Percentiles rank a stretch among this genome's conserved stretches.
Conservation (phyloP, 2,329 filamentous ascomycete genomes). For the Fusarium sp. region DNA sequence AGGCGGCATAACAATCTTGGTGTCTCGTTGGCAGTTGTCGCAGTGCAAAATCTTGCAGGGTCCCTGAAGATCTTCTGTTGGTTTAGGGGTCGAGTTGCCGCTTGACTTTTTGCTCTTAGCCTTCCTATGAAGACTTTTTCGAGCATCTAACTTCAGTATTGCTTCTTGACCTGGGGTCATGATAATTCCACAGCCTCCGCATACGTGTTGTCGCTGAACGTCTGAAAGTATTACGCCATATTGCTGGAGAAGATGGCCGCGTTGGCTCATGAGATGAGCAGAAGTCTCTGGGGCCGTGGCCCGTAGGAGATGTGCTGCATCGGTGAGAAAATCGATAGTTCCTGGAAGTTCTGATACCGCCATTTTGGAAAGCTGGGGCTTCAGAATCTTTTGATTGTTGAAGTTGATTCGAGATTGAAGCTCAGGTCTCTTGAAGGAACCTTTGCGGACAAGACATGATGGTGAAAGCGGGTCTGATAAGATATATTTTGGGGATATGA, state of each 20-base stretch:
- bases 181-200: constrained; percentile 69
- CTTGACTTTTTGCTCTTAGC: constrained; percentile 7
- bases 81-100: background rate
- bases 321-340: constrained; percentile 60
- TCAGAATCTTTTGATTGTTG: background rate
- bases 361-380: constrained; percentile 8
- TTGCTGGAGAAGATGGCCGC: constrained; percentile 60
- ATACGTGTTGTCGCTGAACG: constrained; percentile 63
- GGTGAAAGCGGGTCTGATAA: constrained; percentile 12
- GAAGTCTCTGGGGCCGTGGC: constrained; percentile 64
- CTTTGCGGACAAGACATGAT: constrained; percentile 11
- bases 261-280: constrained; percentile 66
- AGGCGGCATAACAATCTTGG: constrained; percentile 52
- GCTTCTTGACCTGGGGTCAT: constrained; percentile 63
- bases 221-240: constrained; percentile 57
- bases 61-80: constrained; percentile 27
- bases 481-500: background rate
- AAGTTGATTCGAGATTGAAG: background rate
- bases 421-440: constrained; percentile 10
- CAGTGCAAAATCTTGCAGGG: constrained; percentile 57
- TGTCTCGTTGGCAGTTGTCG: constrained; percentile 56
- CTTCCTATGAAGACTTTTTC: constrained; percentile 13
- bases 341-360: constrained; percentile 36
- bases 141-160: constrained; percentile 51
- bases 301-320: constrained; percentile 68